Percentiles rank a stretch among this genome's conserved stretches.
Conservation (phyloP, 257 asterid genomes). For the Gentiana dahurica region DNA sequence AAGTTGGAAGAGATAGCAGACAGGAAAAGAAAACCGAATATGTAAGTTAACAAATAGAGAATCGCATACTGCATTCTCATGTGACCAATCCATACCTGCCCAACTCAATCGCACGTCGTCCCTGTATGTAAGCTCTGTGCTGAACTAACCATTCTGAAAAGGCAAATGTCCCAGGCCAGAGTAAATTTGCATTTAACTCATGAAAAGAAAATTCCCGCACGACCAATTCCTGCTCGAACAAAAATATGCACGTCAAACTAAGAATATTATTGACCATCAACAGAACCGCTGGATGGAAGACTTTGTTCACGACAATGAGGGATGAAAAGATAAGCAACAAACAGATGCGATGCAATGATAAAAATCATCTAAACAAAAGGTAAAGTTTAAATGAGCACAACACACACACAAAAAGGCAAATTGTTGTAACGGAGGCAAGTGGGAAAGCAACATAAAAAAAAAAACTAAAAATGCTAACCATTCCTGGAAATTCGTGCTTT, state of each 20-base stretch:
- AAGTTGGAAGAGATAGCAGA: too few relatives aligned
- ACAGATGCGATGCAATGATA: neutral
- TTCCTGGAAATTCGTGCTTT: constrained; percentile 61
- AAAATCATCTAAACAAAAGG: neutral
- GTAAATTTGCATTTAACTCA: constrained; percentile 78
- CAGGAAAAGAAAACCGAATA: too few relatives aligned
- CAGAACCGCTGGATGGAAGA: too few relatives aligned
- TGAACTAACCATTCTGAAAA: constrained; percentile 78
- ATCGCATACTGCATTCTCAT: neutral
- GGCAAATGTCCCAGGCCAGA: constrained; percentile 97
- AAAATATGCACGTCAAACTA: neutral
- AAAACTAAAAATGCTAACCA: constrained; percentile 24
- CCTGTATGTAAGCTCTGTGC: constrained; percentile 46
- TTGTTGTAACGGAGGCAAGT: too few relatives aligned
- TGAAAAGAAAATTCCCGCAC: constrained; percentile 82
- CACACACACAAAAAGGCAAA: neutral
- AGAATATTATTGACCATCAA: neutral
- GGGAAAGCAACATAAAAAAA: too few relatives aligned
- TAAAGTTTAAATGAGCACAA: neutral
- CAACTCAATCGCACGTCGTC: constrained; percentile 61
- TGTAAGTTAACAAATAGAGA: neutral
- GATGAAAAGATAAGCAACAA: neutral
- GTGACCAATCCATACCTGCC: constrained; percentile 49
- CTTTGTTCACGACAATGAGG: constrained; percentile 1
- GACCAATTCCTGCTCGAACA: constrained; percentile 55